Base-by-base conservation (phyloP, 2,329 filamentous ascomycete species). In the Phyllosticta capitalensis region DNA sequence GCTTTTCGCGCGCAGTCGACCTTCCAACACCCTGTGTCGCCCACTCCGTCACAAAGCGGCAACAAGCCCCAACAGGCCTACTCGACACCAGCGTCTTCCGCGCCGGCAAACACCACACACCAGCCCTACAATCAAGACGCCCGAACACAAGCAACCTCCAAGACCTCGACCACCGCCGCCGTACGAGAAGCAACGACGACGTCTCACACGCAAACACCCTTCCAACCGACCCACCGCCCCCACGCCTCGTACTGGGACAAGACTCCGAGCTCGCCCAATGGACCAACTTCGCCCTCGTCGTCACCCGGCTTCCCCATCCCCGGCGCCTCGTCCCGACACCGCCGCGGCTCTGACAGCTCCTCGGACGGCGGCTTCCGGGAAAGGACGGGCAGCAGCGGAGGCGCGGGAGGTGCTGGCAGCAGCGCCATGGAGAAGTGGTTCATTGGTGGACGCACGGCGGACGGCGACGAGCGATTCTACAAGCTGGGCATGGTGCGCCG, bases 381-480 rank as follows among this genome's bases (percentile, higher is more conserved):
- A 62, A 85, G 54, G 22, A 56, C 54, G 7, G 19, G 26, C 14
- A 52, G 54, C 54, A 52, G 50, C 21, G 28, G 49, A 3, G 54
- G 91, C 67, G 51, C 20, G 6, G 88, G 88, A 1, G 91, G 90
- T 69, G 78, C 86, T 56, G 88, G 91, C 63, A 86, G 85, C 38
- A 72, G 84, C 54, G 87, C 86, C 1, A 81, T 83, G 1, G 88
- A 92, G 64, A 90, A 89, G 74, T 90, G 88, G 86, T 92, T 91
- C 67, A 88, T 92, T 58, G 88, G 88, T 21, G 88, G 88, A 6
- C 77, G 87, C 68, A 91, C 88, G 26, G 87, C 88, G 1, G 80
- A 76, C 1, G 88, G 88, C n/a, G 88, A 92, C 67, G 88, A 92
- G 70, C 83, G 83, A 67, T 91, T 90, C 75, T 92, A 91, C 72